phyloP scores from a whole-genome alignment of 2,329 filamentous ascomycete genomes.

The Monosporascus ibericus region DNA sequence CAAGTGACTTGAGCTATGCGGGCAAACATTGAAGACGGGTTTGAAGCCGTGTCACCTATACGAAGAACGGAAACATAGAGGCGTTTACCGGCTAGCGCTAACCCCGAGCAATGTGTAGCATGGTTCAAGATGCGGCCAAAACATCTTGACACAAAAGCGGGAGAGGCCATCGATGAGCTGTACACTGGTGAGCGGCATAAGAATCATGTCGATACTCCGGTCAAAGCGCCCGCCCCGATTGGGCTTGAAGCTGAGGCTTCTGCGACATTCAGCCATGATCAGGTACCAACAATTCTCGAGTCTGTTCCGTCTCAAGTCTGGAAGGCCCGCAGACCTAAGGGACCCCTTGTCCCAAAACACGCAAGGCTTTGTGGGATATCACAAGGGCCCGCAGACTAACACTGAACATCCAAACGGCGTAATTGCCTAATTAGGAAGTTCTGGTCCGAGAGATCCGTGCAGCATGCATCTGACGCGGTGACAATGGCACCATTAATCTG shows the following conservation, averaged over 20 bases:
- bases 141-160: conserved; percentile 4
- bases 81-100: not conserved
- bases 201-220: conserved; percentile 41
- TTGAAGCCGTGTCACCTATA: not conserved
- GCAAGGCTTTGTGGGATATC: not conserved
- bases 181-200: conserved; percentile 35
- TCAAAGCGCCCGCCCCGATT: conserved; percentile 35
- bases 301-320: conserved; percentile 39
- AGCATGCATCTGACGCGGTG: conserved; percentile 7
- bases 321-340: conserved; percentile 23
- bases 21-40: not conserved
- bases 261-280: conserved; percentile 29
- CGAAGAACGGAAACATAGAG: too few relatives aligned
- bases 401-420: conserved; percentile 21
- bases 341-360: conserved; percentile 25
- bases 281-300: conserved; percentile 27
- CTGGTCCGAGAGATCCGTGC: conserved; percentile 23
- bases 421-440: conserved; percentile 24
- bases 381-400: conserved; percentile 23
- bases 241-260: conserved; percentile 23
- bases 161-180: conserved; percentile 12
- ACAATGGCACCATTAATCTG: conserved; percentile 13
- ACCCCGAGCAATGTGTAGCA: not conserved
- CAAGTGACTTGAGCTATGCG: not conserved
- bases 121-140: not conserved